Evolutionary conservation across 768 basidiomycete genomes (phyloP).

Genomic region (Mycena sanguinolenta): DNA sequence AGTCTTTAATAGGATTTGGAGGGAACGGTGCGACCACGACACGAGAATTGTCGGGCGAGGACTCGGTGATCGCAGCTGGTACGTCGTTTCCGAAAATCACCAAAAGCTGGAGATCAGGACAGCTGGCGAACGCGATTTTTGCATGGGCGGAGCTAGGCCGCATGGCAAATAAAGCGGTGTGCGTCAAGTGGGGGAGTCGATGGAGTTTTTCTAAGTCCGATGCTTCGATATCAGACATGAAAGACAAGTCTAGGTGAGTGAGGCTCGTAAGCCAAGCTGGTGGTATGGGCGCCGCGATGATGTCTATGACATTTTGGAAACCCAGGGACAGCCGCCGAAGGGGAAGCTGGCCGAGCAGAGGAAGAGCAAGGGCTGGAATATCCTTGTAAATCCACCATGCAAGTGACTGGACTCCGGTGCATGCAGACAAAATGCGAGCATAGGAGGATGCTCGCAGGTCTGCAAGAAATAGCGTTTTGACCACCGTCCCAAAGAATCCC

Average conservation of each 20-base stretch:
- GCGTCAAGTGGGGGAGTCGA: slow-evolving; percentile 19
- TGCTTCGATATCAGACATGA: background rate
- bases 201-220: background rate
- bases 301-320: background rate
- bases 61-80: background rate
- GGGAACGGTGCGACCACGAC: background rate
- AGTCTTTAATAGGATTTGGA: background rate
- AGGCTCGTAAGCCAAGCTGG: background rate
- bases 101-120: slow-evolving; percentile 5
- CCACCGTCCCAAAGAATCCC: slow-evolving; percentile 1
- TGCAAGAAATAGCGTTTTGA: slow-evolving; percentile 4
- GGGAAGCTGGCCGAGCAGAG: background rate
- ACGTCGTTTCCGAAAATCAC: background rate
- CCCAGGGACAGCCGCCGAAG: background rate
- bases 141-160: background rate
- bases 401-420: slow-evolving; percentile 1
- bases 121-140: background rate
- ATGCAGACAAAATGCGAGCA: slow-evolving; percentile 9
- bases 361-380: background rate
- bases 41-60: background rate
- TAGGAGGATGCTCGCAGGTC: background rate
- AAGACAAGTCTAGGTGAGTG: slow-evolving; percentile 16
- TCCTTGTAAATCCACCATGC: background rate
- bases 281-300: background rate
- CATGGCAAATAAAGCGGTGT: background rate